These are phyloP conservation scores for Flaveria ramosissima DNA, from an alignment of 129 eudicot species.

Conservation along the genomic window DNA sequence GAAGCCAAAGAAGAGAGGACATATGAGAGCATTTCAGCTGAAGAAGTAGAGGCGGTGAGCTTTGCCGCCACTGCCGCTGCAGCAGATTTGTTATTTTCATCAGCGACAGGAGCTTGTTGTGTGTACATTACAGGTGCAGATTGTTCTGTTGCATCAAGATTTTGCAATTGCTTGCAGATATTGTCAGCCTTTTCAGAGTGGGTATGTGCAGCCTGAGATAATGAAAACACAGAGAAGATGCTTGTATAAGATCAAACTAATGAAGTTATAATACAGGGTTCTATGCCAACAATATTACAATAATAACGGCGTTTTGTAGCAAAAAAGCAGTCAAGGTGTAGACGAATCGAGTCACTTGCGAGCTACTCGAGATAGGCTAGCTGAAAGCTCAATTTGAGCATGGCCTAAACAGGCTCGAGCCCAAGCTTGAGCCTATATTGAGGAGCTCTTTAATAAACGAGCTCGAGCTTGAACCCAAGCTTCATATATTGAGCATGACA, in stretches of 20 bases:
- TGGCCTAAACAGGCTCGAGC: too few relatives aligned
- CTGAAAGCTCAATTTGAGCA: too few relatives aligned
- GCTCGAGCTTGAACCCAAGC: too few relatives aligned
- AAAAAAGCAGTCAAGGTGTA: too few relatives aligned
- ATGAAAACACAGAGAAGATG: background rate
- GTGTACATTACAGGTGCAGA: constrained; percentile 58
- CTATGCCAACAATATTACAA: too few relatives aligned
- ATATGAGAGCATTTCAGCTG: constrained; percentile 79
- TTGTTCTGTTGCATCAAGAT: constrained; percentile 43
- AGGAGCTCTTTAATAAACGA: too few relatives aligned
- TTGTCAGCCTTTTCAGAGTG: constrained; percentile 61
- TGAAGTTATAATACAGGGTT: background rate
- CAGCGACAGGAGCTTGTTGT: constrained; percentile 26
- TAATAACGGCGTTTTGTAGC: too few relatives aligned
- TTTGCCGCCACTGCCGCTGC: constrained; percentile 95
- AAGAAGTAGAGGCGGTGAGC: constrained; percentile 86
- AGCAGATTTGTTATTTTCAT: constrained; percentile 64
- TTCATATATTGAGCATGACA: too few relatives aligned
- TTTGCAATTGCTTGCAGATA: constrained; percentile 48
- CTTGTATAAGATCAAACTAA: background rate
- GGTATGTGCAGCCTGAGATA: constrained; percentile 68
- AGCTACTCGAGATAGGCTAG: too few relatives aligned
- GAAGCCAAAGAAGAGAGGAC: constrained; percentile 86
- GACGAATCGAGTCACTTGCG: too few relatives aligned
- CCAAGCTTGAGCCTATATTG: too few relatives aligned